These are phyloP conservation scores for Oryza nivara DNA, from an alignment of 176 grass and related monocot species.

Conservation along the genomic window DNA sequence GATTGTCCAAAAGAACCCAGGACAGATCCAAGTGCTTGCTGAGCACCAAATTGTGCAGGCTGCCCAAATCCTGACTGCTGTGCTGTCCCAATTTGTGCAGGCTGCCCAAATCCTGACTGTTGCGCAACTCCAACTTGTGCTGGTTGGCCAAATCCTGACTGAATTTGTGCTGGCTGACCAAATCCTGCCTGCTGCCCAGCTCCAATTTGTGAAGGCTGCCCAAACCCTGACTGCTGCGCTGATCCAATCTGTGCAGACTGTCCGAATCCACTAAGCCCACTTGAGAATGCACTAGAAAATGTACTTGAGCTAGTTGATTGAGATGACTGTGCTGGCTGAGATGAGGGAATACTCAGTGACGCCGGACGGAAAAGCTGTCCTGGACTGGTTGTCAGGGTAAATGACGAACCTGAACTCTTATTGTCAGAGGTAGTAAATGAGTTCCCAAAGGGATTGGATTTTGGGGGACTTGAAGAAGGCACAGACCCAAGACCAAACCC, in stretches of 20 bases:
- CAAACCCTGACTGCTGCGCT: constrained; percentile 68
- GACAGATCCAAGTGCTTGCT: constrained; percentile 90
- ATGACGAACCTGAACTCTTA: constrained; percentile 47
- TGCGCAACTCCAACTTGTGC: constrained; percentile 59
- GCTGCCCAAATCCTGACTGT: constrained; percentile 76
- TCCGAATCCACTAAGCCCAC: constrained; percentile 86
- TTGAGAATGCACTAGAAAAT: constrained; percentile 64
- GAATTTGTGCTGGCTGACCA: constrained; percentile 75
- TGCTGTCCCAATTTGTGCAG: constrained; percentile 60
- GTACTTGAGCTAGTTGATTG: constrained; percentile 59
- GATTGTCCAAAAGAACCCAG: constrained; percentile 95
- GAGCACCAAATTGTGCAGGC: constrained; percentile 71
- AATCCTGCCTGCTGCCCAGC: constrained; percentile 73
- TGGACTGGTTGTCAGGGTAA: constrained; percentile 65
- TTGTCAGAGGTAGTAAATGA: constrained; percentile 62
- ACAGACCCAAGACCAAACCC: constrained; percentile 80
- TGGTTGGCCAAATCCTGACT: constrained; percentile 75
- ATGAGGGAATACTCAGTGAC: constrained; percentile 79
- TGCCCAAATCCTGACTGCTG: constrained; percentile 72
- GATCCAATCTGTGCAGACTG: constrained; percentile 67
- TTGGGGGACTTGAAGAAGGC: constrained; percentile 62
- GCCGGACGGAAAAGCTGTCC: constrained; percentile 80
- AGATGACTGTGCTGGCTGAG: constrained; percentile 64
- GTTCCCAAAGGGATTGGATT: constrained; percentile 82
- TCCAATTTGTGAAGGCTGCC: constrained; percentile 66